Evolutionary conservation across 2,329 filamentous ascomycete species (phyloP), one percentile per base, ranked within the genome.

Genomic region (Aspergillus pseudoviridinutans): DNA sequence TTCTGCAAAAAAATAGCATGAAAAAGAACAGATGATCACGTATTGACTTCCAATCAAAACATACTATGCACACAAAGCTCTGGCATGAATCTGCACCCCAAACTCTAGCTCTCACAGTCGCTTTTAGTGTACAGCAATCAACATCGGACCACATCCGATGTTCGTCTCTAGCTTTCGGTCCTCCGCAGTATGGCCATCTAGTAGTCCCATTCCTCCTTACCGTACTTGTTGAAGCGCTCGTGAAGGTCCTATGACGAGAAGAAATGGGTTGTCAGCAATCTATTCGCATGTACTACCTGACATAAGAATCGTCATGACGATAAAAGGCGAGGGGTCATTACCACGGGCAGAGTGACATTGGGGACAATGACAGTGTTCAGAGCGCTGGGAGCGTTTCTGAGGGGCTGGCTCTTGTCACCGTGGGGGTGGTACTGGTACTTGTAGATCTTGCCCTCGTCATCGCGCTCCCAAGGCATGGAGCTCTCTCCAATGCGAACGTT

Each of bases 201-300:
- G 65, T 74, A 75, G 64, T 75, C 73, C 64, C 70, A 97, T 68
- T 91, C 92, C 67, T 97, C 94, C 87, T 97, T 97, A 78, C 94
- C 94, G 87, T 91, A 97, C 84, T 99, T 99, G 90, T 99, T 99
- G 87, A 89, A 97, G 81, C 89, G 89, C 69, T 99, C 94, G 81
- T 99, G 94, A 64, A 97, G 86, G 71, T 88, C 84, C 91, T 95
- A 69, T 57, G 51, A 47, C 44, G 10, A 29, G 14, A 46, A 29
- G 49, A 57, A 46, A 24, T 22, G 20, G 29, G 27, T 22, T 14
- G 60, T 60, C 50, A 63, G 56, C 49, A 52, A 54, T 51, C 17
- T 24, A 25, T 42, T 27, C 38, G 28, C 42, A 25, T 25, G 32
- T 17, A 38, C 5, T 32, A 51, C 49, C 24, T 24, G 20, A 25